Base-by-base conservation (phyloP, 2,329 filamentous ascomycete genomes). In the Epichloe amarillans region DNA sequence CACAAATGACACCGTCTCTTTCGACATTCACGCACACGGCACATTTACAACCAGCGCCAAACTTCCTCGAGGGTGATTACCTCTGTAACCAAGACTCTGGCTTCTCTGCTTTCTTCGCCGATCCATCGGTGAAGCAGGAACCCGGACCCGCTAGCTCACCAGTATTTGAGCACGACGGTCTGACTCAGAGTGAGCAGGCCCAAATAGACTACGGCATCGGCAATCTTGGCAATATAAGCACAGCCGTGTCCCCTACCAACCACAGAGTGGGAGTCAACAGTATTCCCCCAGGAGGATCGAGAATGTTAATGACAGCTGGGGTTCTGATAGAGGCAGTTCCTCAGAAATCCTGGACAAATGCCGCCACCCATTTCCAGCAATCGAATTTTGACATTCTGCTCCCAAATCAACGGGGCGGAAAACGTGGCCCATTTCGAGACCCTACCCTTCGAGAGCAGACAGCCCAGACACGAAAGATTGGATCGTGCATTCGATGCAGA, bases 401-500 rank as follows among this genome's bases (percentile, higher is more conserved):
- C 39, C 58, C 63, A 14, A 62, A 61, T 36, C 62, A 65, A 50
- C 57, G 64, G 40, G 60, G 60, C 39, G 66, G 66, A 11, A 69
- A 68, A 53, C 61, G 77, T 11, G 76, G 76, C 0, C 77, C 76
- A 2, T 82, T 81, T 62, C 75, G 71, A 52, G 73, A 76, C 48
- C 66, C 69, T n/a, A 64, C 64, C 10, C 67, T 73, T 33, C 71
- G 77, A 23, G 69, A 76, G 53, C 68, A 73, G 55, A 82, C 78
- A 1, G 79, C 79, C 0, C 68, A 73, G 51, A 81, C 77, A 2
- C 70, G 79, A 52, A 75, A 73, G 50, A 74, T 77, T 17, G 77
- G 77, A 8, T 79, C 75, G 19, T 82, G 79, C 57, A 74, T 82
- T 52, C 69, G 78, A 43, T 82, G 79, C 55, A 71, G 76, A 47